Evolutionary conservation across 331 rosid species (phyloP), one percentile per base, ranked within the genome.

Genomic region (Stylosanthes scabra): DNA sequence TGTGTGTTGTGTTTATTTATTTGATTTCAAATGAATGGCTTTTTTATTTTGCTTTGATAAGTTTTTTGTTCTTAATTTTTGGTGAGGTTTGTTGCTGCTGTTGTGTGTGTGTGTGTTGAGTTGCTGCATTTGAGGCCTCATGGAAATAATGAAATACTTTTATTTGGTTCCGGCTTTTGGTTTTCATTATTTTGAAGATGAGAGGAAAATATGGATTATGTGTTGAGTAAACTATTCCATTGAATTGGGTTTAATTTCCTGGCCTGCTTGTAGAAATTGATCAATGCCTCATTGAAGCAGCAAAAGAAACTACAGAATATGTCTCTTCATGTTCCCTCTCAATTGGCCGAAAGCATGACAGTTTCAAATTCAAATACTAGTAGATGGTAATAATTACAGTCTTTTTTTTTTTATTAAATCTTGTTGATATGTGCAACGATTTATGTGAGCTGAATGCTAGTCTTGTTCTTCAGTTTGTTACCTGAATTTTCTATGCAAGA

Each of bases 281-380:
- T 94, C 6, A 75, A 84, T 67, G 95, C 91, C 44, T 86, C 89
- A 8, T 52, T 89, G 76, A 82, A 72, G 84, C 96, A 91, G 85
- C 95, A 88, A 84, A 88, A 79, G 90, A 89, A 87, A 78, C 82
- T 94, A 84, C 95, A 88, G 88, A 85, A 78, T 80, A 84, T 91
- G 89, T 83, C 89, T 50, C 72, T 75, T 63, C 77, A 83, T 57
- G 87, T 79, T 54, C 91, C 97, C 58, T 56, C 82, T 11, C 82
- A 76, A 66, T 7, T 77, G 67, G 72, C 87, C 27, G 91, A 88
- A 47, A 83, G 85, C 67, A 67, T 50, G 79, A 56, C 88, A 42
- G 44, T n/a, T 31, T 63, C 85, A 47, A 82, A 75, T 78, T 83
- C 52, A 50, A 94, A 84, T 59, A 80, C 81, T 11, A 80, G 75